Conservation (phyloP, 202 grass and related monocot species). For the Musa balbisiana region DNA sequence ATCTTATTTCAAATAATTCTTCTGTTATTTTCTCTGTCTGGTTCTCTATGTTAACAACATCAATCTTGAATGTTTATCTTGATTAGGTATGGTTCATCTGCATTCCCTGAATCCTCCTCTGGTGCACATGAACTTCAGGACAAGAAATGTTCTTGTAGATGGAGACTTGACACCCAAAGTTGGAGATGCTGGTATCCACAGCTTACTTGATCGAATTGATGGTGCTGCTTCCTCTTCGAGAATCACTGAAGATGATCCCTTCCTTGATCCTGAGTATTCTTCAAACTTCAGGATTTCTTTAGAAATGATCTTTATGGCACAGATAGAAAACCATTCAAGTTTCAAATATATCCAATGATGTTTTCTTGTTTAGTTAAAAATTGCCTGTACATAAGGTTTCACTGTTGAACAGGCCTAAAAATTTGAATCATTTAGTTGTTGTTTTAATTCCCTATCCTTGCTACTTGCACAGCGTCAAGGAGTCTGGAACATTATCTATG, state of each 20-base stretch:
- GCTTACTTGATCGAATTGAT: slow-evolving; percentile 61
- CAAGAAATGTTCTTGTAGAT: slow-evolving; percentile 80
- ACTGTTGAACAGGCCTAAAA: neutral
- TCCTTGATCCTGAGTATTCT: slow-evolving; percentile 68
- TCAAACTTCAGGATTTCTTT: slow-evolving; percentile 4
- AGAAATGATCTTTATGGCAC: slow-evolving; percentile 12
- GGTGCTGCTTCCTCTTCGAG: slow-evolving; percentile 31
- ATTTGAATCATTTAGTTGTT: slow-evolving; percentile 18
- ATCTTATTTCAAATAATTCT: slow-evolving; percentile 18
- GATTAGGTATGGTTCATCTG: slow-evolving; percentile 62
- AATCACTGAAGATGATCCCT: slow-evolving; percentile 41
- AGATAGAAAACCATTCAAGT: slow-evolving; percentile 1
- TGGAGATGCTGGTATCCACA: slow-evolving; percentile 66
- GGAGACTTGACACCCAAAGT: slow-evolving; percentile 79
- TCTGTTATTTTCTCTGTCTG: too few relatives aligned
- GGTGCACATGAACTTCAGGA: slow-evolving; percentile 87
- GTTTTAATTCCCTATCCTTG: slow-evolving; percentile 4
- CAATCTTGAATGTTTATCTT: slow-evolving; percentile 14
- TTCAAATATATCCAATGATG: slow-evolving; percentile 6
- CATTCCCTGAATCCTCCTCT: slow-evolving; percentile 69
- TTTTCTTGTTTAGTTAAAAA: slow-evolving; percentile 13
- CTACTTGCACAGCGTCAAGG: slow-evolving; percentile 45
- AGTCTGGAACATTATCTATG: slow-evolving; percentile 46
- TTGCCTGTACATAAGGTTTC: neutral
- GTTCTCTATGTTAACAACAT: too few relatives aligned